Percentiles rank a stretch among this genome's conserved stretches.
phyloP scores from a whole-genome alignment of 2,329 filamentous ascomycete genomes.

The Amphichorda felina region DNA sequence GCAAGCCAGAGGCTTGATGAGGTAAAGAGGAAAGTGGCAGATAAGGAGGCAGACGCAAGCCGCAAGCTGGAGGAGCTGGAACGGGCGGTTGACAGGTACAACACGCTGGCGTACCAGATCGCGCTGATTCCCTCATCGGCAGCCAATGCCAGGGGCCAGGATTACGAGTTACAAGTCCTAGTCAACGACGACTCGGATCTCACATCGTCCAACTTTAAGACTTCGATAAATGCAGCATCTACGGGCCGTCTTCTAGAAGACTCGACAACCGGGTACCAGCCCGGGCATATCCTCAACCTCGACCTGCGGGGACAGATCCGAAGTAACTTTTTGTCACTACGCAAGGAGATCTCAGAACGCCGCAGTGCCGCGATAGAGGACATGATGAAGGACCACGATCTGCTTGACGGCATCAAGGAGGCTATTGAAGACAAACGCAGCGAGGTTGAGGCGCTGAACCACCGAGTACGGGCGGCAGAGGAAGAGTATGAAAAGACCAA shows the following conservation, averaged over 20 bases:
- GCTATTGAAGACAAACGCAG: constrained; percentile 91
- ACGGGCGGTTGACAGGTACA: constrained; percentile 79
- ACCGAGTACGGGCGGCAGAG: constrained; percentile 76
- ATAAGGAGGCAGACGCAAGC: constrained; percentile 82
- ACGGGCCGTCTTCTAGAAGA: constrained; percentile 74
- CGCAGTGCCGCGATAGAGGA: constrained; percentile 71
- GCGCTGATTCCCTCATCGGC: constrained; percentile 79
- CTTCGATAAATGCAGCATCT: constrained; percentile 26
- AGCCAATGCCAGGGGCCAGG: constrained; percentile 69
- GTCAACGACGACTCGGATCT: constrained; percentile 72
- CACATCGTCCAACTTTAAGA: constrained; percentile 46
- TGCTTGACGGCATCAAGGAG: constrained; percentile 90
- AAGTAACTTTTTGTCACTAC: constrained; percentile 61
- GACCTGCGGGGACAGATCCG: constrained; percentile 79
- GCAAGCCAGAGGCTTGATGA: constrained; percentile 71
- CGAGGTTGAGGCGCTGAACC: constrained; percentile 85
- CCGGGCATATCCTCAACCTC: constrained; percentile 76
- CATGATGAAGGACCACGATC: constrained; percentile 89
- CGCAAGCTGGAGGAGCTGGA: constrained; percentile 87
- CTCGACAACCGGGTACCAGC: constrained; percentile 75
- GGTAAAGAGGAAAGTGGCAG: constrained; percentile 66
- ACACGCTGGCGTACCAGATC: constrained; percentile 87
- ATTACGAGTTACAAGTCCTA: constrained; percentile 78
- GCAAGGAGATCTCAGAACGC: constrained; percentile 88
- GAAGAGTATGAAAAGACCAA: constrained; percentile 92